Evolutionary conservation across 2,329 filamentous ascomycete species (phyloP).

Genomic region (Bipolaris sorokiniana): DNA sequence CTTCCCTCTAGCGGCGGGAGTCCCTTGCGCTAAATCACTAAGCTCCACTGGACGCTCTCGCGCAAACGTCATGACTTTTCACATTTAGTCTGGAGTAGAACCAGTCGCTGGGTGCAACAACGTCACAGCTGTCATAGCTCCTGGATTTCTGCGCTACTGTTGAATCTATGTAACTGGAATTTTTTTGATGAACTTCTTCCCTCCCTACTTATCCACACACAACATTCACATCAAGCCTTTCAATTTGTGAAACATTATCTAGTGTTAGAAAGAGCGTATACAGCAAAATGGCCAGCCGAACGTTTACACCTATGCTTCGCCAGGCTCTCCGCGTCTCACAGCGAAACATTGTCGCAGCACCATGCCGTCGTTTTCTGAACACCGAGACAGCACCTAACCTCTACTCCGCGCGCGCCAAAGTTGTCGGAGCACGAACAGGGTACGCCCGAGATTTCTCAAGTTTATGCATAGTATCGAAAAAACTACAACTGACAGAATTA

Average conservation of each 20-base stretch:
- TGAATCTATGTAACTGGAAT: background rate
- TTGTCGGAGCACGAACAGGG: conserved; percentile 50
- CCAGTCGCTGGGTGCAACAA: background rate
- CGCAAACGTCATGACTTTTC: conserved; percentile 21
- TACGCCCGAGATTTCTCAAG: background rate
- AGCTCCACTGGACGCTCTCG: background rate
- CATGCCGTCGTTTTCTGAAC: conserved; percentile 44
- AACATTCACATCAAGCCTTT: background rate
- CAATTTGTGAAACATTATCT: background rate
- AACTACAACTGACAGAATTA: background rate
- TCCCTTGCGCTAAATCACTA: conserved; percentile 12
- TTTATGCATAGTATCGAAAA: background rate
- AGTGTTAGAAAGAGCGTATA: too few species aligned
- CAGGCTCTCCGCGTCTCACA: conserved; percentile 17
- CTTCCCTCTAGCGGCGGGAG: conserved; percentile 19
- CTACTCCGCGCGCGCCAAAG: conserved; percentile 49
- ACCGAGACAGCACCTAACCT: conserved; percentile 50
- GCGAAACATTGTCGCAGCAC: background rate
- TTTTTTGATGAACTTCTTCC: background rate
- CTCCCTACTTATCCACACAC: too few species aligned
- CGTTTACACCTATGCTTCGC: conserved; percentile 21
- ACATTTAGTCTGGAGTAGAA: background rate
- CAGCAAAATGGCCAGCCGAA: conserved; percentile 23
- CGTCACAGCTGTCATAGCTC: conserved; percentile 10
- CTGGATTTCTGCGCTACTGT: background rate